phyloP scores from a whole-genome alignment of 768 basidiomycete genomes.

The Russula lepida region DNA sequence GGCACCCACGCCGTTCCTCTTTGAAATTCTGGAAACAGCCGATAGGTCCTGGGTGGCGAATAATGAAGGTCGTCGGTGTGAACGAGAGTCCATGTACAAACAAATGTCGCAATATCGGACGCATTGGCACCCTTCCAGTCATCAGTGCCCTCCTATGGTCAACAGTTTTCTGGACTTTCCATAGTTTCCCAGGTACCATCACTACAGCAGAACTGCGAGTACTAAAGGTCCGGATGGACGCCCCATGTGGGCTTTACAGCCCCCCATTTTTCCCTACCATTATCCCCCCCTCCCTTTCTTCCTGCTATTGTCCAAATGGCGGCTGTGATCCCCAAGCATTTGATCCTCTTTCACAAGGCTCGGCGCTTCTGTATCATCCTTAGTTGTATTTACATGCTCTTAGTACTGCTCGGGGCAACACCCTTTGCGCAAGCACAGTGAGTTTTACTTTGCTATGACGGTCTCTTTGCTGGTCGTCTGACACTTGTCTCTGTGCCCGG shows the following conservation, averaged over 20 bases:
- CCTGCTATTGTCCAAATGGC: not conserved
- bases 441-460: conserved; percentile 26
- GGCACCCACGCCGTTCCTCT: not conserved
- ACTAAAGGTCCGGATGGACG: not conserved
- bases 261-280: too few relatives aligned
- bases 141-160: not conserved
- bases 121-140: not conserved
- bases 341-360: conserved; percentile 23
- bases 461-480: conserved; percentile 22
- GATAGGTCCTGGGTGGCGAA: not conserved
- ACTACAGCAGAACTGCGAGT: not conserved
- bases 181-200: not conserved
- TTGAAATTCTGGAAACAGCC: conserved; percentile 2
- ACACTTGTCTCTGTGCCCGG: conserved; percentile 16
- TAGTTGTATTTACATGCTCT: conserved; percentile 43
- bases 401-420: conserved; percentile 44
- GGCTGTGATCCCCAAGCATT: conserved; percentile 1
- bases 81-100: not conserved
- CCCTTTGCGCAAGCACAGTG: conserved; percentile 67
- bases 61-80: not conserved
- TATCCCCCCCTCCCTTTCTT: not conserved
- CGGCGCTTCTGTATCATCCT: conserved; percentile 30
- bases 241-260: not conserved
- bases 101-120: not conserved
- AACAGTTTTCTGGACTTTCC: conserved; percentile 3